phyloP scores from a whole-genome alignment of 2,329 filamentous ascomycete species.

The Xylaria hypoxylon region DNA sequence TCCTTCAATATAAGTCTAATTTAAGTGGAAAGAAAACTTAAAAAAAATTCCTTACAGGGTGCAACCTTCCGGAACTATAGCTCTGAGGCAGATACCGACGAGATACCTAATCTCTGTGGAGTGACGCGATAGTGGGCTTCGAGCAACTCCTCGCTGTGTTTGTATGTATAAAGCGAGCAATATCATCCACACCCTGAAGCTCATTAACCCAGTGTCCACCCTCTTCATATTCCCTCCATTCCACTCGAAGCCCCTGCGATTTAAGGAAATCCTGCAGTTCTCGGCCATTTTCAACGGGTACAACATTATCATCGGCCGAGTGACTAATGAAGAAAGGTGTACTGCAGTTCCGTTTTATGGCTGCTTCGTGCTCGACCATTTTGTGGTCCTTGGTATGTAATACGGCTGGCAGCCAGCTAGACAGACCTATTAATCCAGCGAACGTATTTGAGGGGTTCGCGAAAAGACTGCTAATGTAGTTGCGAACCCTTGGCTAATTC shows the following conservation, averaged over 20 bases:
- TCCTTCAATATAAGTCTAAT: no score
- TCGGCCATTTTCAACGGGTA: constrained; percentile 46
- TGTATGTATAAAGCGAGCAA: constrained; percentile 38
- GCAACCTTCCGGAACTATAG: no score
- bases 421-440: constrained; percentile 48
- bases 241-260: constrained; percentile 28
- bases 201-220: constrained; percentile 44
- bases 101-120: no score
- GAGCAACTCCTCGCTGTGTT: no score
- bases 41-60: no score
- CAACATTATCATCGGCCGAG: constrained; percentile 46
- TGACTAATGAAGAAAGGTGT: constrained; percentile 49
- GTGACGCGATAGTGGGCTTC: no score
- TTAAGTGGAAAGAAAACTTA: no score
- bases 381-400: background rate
- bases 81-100: no score
- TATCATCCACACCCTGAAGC: constrained; percentile 43
- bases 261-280: constrained; percentile 42
- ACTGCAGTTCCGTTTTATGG: background rate
- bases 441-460: constrained; percentile 31
- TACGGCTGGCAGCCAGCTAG: constrained; percentile 47
- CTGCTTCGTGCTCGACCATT: background rate
- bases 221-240: constrained; percentile 49
- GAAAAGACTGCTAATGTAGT: constrained; percentile 39
- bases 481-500: constrained; percentile 52